Evolutionary conservation across 441 rosid genomes (phyloP).

Genomic region (Populus hybrid): DNA sequence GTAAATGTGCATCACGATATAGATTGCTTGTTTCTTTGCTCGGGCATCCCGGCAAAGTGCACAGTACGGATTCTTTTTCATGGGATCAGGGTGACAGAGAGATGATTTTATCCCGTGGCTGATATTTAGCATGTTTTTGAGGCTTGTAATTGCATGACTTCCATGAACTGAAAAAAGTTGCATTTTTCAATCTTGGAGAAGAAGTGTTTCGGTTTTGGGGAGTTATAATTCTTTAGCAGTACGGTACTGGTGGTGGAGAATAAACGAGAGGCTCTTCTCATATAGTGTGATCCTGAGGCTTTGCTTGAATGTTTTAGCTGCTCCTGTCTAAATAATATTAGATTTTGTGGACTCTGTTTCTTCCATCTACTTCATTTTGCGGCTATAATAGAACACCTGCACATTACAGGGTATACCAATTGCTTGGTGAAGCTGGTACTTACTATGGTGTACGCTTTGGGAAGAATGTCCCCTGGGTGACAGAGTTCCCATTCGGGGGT

Average conservation of each 20-base stretch:
- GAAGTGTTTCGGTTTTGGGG: not conserved
- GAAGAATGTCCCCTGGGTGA: constrained; percentile 14
- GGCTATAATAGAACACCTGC: constrained; percentile 4
- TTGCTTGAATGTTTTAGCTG: constrained; percentile 1
- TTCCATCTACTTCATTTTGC: constrained; percentile 6
- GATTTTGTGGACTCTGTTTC: not conserved
- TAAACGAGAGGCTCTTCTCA: not conserved
- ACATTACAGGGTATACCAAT: constrained; percentile 67
- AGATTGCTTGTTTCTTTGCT: too few relatives aligned
- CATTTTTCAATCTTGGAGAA: not conserved
- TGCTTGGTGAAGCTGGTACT: constrained; percentile 85
- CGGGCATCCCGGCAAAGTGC: too few relatives aligned
- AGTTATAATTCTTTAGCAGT: not conserved
- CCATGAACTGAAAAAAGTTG: not conserved
- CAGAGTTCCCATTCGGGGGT: constrained; percentile 83
- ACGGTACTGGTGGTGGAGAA: not conserved
- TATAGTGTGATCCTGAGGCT: not conserved
- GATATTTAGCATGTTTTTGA: not conserved
- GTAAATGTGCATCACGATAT: too few relatives aligned
- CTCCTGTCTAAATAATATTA: not conserved
- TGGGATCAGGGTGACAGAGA: too few relatives aligned
- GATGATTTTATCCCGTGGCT: too few relatives aligned
- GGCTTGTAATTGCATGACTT: not conserved
- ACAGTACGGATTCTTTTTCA: too few relatives aligned
- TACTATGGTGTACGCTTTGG: constrained; percentile 46